These are phyloP conservation scores for Iris pallida DNA, from an alignment of 116 monocot genomes.

Conservation along the genomic window DNA sequence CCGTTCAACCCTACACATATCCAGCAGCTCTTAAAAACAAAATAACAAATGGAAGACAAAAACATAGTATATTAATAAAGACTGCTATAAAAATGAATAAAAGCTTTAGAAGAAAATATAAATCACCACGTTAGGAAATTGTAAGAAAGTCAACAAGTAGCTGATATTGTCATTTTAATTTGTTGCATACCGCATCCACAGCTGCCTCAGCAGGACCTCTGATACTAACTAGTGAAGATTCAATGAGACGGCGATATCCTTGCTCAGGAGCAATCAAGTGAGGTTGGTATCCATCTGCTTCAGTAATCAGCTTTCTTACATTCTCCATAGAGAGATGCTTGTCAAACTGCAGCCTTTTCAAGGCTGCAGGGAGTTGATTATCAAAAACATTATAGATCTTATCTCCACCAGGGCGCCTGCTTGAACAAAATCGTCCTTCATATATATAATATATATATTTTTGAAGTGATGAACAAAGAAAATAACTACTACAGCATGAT, in stretches of 20 bases:
- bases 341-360: conserved; percentile 76
- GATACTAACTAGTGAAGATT: conserved; percentile 57
- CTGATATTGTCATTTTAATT: not conserved
- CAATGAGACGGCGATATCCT: conserved; percentile 61
- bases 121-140: not conserved
- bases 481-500: too few species aligned
- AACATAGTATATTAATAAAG: not conserved
- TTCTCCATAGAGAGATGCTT: conserved; percentile 81
- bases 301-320: conserved; percentile 68
- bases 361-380: conserved; percentile 64
- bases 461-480: too few species aligned
- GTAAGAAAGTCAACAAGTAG: not conserved
- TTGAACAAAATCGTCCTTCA: not conserved
- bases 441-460: not conserved
- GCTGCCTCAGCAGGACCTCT: conserved; percentile 77
- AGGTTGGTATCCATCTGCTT: conserved; percentile 80
- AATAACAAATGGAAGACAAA: too few species aligned
- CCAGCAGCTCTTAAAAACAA: too few species aligned
- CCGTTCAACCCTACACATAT: too few species aligned
- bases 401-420: conserved; percentile 69
- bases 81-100: not conserved
- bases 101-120: not conserved
- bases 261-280: conserved; percentile 58
- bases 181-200: conserved; percentile 58
- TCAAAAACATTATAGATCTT: conserved; percentile 73